Evolutionary conservation across 73 alveolate genomes (phyloP).

Genomic region (Paramecium octaurelia): DNA sequence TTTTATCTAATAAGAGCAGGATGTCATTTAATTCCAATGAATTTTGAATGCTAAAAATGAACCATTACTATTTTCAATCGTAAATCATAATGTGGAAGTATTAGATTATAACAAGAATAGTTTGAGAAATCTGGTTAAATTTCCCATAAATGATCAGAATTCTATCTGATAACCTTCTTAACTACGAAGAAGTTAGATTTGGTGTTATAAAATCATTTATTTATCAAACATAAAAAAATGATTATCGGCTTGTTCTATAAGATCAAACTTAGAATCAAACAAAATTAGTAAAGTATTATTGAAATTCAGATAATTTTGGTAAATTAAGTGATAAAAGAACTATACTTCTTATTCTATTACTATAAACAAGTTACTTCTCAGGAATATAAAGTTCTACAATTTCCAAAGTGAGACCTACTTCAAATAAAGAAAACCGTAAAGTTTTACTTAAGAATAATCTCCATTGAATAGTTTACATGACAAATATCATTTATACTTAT

Average conservation of each 20-base stretch:
- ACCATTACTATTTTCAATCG: neutral
- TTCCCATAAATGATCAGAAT: too few species aligned
- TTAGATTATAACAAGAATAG: neutral
- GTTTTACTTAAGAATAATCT: neutral
- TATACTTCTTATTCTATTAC: neutral
- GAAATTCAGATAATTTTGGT: neutral
- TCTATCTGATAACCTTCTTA: too few species aligned
- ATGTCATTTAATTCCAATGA: neutral
- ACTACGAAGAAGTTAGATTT: too few species aligned
- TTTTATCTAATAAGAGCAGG: constrained; percentile 1
- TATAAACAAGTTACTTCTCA: neutral
- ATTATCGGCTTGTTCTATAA: neutral
- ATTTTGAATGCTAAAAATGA: neutral
- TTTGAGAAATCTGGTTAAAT: neutral
- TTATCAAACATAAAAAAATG: neutral
- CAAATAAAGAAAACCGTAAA: neutral
- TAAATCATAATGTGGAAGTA: neutral
- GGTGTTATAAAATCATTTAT: neutral
- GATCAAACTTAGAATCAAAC: neutral
- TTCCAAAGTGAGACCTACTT: neutral
- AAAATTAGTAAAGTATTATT: neutral
- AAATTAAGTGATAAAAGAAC: neutral
- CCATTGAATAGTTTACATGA: constrained; percentile 7
- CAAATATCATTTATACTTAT: neutral
- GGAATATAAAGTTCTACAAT: neutral